Evolutionary conservation across 768 basidiomycete genomes (phyloP).

Genomic region (Rhodotorula sphaerocarpa): DNA sequence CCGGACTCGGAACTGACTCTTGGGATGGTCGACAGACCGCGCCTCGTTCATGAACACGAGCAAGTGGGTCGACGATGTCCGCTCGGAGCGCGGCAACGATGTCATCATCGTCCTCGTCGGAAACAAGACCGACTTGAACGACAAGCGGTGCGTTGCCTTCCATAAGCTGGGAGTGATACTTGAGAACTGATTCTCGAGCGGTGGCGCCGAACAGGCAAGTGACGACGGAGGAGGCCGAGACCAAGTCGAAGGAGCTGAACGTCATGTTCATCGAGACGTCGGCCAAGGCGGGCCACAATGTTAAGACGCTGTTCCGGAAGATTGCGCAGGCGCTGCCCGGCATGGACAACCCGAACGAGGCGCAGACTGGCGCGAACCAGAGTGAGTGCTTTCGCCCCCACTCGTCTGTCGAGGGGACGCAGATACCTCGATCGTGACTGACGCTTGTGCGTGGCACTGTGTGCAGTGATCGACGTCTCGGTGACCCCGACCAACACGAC

Average conservation of each 20-base stretch:
- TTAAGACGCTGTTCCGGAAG: conserved; percentile 98
- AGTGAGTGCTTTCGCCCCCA: conserved; percentile 40
- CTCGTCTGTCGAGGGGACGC: not conserved
- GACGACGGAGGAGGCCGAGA: conserved; percentile 93
- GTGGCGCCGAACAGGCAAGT: conserved; percentile 97
- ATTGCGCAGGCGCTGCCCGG: conserved; percentile 97
- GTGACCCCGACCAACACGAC: conserved; percentile 36
- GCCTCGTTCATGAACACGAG: conserved; percentile 96
- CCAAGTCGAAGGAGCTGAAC: conserved; percentile 76
- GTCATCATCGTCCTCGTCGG: conserved; percentile 98
- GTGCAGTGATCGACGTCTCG: conserved; percentile 39
- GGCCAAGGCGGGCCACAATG: conserved; percentile 97
- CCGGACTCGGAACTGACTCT: not conserved
- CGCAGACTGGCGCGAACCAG: conserved; percentile 41
- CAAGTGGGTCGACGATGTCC: conserved; percentile 99
- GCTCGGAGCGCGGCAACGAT: conserved; percentile 92
- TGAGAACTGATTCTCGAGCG: too few relatives aligned
- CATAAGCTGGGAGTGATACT: too few relatives aligned
- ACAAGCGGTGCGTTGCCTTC: conserved; percentile 92
- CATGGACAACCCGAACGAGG: conserved; percentile 66
- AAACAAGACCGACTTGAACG: conserved; percentile 97
- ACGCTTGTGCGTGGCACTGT: not conserved
- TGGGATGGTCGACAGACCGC: conserved; percentile 57
- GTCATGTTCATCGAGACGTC: conserved; percentile 99
- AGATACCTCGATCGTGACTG: not conserved